Evolutionary conservation across 495 filamentous ascomycete genomes (phyloP).

Genomic region (Geopyxis carbonaria): DNA sequence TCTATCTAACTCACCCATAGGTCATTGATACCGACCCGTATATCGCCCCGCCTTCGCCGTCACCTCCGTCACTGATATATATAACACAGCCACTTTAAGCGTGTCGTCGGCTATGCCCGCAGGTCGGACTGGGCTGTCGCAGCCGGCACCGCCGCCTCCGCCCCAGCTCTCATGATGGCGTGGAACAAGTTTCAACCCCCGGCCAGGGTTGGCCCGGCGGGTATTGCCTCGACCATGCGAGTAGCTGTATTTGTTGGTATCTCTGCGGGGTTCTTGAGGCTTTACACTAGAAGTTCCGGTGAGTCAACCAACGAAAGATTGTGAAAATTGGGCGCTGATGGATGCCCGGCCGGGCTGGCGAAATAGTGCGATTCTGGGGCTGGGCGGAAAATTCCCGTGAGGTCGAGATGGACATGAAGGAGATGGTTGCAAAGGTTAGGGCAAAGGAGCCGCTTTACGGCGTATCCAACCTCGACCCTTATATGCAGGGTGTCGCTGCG

Average conservation of each 20-base stretch:
- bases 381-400: slow-evolving; percentile 81
- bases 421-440: slow-evolving; percentile 95
- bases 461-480: slow-evolving; percentile 51
- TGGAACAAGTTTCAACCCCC: slow-evolving; percentile 76
- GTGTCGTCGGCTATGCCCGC: slow-evolving; percentile 75
- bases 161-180: slow-evolving; percentile 52
- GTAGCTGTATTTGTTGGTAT: slow-evolving; percentile 52
- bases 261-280: slow-evolving; percentile 56
- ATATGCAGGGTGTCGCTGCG: slow-evolving; percentile 85
- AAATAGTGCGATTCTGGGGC: slow-evolving; percentile 77
- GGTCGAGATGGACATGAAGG: slow-evolving; percentile 86
- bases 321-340: not conserved
- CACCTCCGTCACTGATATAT: slow-evolving; percentile 14
- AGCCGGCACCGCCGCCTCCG: slow-evolving; percentile 42
- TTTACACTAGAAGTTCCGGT: slow-evolving; percentile 59
- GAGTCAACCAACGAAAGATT: slow-evolving; percentile 19
- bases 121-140: slow-evolving; percentile 62
- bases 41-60: not conserved
- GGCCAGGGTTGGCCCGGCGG: slow-evolving; percentile 47
- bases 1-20: slow-evolving; percentile 30
- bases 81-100: slow-evolving; percentile 60
- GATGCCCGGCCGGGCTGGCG: not conserved
- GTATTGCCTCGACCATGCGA: slow-evolving; percentile 70
- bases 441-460: slow-evolving; percentile 83
- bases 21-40: slow-evolving; percentile 98